Evolutionary conservation across 2,329 filamentous ascomycete species (phyloP), one percentile per base, ranked within the genome.

Genomic region (Apiospora aurea): DNA sequence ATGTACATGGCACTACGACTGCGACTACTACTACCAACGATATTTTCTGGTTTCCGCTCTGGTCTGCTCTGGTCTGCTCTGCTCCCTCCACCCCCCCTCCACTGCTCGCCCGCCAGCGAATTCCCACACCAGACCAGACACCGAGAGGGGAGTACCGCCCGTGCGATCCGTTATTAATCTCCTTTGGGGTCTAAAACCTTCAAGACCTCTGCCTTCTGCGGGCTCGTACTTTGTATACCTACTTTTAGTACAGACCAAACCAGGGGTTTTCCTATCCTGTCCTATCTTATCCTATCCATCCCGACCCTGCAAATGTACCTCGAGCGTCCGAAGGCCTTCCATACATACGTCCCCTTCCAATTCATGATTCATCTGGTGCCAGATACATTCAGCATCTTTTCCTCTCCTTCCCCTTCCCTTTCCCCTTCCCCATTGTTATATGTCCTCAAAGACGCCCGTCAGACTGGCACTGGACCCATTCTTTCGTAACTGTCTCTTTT

Each of bases 141-240:
- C 57, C 57, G 57, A 64, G 57, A 29, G 29, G 29, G 34, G 18
- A 14, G 29, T 64, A 47, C 66, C 26, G 66, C 66, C 66, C 66
- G 66, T 68, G 66, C 66, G 41, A 44, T 68, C 44, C 71, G 71
- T 57, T 69, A 47, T 49, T 71, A 71, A 71, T 69, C 67, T 69
- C 67, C 38, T 57, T 71, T 71, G 70, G 70, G 67, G 71, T 71
- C 71, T 68, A 64, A 71, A 69, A 49, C 61, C 67, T 68, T 69
- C 66, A 68, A 29, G 41, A 46, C 29, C 43, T 47, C 53, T 26
- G 13, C 44, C 64, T 46, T 10, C 24, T 24, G 41, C 44, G 41
- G 41, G 66, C 43, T 29, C 47, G 38, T 67, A 46, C 64, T 44
- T 44, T 43, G 41, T 18, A 43, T 11, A 6, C 38, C 64, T 67